Conservation (phyloP, 805 yeast species). For the Pachysolen tannophilus region DNA sequence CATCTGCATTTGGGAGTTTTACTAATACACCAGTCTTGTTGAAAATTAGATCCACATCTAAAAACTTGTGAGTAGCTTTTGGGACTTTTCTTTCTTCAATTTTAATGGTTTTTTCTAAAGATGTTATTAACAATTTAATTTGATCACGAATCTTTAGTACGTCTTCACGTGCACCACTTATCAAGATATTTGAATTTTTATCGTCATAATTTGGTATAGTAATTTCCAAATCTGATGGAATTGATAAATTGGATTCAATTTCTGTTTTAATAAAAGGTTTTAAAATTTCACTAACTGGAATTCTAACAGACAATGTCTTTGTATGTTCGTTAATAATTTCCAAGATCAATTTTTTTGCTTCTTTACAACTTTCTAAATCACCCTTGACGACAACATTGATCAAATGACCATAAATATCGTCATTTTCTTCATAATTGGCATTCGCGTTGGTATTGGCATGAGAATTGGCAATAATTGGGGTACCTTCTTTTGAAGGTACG, state of each 20-base stretch:
- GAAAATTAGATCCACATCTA: constrained; percentile 47
- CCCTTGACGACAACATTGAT: constrained; percentile 67
- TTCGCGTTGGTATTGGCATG: no score
- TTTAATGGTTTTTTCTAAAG: constrained; percentile 35
- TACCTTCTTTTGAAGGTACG: constrained; percentile 17
- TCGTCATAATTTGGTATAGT: constrained; percentile 25
- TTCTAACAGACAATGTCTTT: constrained; percentile 41
- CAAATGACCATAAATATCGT: constrained; percentile 52
- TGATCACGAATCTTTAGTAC: constrained; percentile 48
- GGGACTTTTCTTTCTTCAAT: constrained; percentile 61
- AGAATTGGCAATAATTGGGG: constrained; percentile 23
- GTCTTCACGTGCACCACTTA: constrained; percentile 67
- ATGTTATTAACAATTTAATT: constrained; percentile 37
- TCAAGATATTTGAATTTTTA: constrained; percentile 33
- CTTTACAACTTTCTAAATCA: constrained; percentile 73
- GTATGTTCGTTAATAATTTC: constrained; percentile 73
- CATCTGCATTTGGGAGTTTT: constrained; percentile 38
- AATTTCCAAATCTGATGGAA: constrained; percentile 21
- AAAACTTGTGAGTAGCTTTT: constrained; percentile 56
- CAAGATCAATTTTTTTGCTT: constrained; percentile 62
- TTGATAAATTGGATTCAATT: constrained; percentile 16
- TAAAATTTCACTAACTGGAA: constrained; percentile 34
- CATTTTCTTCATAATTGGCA: constrained; percentile 48
- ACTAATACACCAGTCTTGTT: constrained; percentile 50
- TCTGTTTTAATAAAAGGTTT: constrained; percentile 37